Base-by-base conservation (phyloP, 1,284 basidiomycete species). In the Microbotryomycetes sp. region DNA sequence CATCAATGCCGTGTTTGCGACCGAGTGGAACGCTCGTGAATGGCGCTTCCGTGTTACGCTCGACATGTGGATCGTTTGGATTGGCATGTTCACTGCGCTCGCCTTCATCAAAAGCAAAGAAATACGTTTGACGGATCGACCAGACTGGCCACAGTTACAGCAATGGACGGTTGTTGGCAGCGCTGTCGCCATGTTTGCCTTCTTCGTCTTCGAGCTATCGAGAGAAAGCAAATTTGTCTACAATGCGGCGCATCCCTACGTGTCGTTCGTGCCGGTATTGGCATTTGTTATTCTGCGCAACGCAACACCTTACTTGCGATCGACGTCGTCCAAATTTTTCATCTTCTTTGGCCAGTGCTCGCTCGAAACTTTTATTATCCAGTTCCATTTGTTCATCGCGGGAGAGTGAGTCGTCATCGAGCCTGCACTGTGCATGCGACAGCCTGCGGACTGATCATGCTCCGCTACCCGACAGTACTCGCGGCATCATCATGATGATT, bases 351-450 rank as follows among this genome's bases (percentile, higher is more conserved):
- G 90, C 48, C 83, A 80, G 72, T 73, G 66, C 58, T 70, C 69
- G 22, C 62, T 67, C 49, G 71, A 67, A 56, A 65, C 63, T 12
- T 67, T 66, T 60, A 87, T 92, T 72, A 83, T 92, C 66, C 89
- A 93, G 74, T 92, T 86, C 76, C 90, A 93, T 75, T 80, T 90
- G 55, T 92, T 89, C 87, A 80, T 93, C 45, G 89, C 87, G 0
- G 87, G 83, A 4, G 90, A 93, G 67, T 66, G 49, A 54, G 67
- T 64, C 22, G 6, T 7, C 1, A 28, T n/a, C n/a, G n/a, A n/a
- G n/a, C 28, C 31, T 16, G 6, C 19, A 14, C 9, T 1, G 25
- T 2, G n/a, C 50, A 52, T 6, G 7, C 12, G 0, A 2, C 49
- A 26, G 29, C 30, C 5, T 15, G 9, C n/a, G 22, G 36, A 45